Evolutionary conservation across 1,139 yeast species (phyloP).

Genomic region (Candida tunisiensis): DNA sequence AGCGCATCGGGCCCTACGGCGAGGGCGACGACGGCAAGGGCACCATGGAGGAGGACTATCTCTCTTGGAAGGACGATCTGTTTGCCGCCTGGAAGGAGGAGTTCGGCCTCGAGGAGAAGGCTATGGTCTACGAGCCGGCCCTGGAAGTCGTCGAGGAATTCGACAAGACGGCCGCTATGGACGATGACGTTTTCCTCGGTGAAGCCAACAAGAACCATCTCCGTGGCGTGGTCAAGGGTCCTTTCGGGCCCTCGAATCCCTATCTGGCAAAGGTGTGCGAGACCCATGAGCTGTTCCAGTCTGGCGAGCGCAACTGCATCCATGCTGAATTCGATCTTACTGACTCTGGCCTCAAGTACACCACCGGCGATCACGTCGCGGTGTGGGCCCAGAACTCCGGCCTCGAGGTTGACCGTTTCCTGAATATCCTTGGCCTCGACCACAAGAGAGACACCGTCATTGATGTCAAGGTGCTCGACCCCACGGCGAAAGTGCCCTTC

Average conservation of each 20-base stretch:
- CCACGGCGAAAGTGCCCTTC: slow-evolving; percentile 62
- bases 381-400: slow-evolving; percentile 85
- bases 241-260: slow-evolving; percentile 75
- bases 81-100: slow-evolving; percentile 49
- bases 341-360: slow-evolving; percentile 57
- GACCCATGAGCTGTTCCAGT: slow-evolving; percentile 55
- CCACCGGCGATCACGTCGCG: slow-evolving; percentile 94
- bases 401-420: slow-evolving; percentile 51
- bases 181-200: slow-evolving; percentile 51
- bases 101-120: slow-evolving; percentile 58
- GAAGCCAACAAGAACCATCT: slow-evolving; percentile 65
- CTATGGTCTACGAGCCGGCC: slow-evolving; percentile 61
- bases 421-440: slow-evolving; percentile 43
- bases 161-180: too few species aligned
- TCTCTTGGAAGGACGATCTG: slow-evolving; percentile 78
- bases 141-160: slow-evolving; percentile 28
- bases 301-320: slow-evolving; percentile 59
- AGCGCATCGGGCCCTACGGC: slow-evolving; percentile 55
- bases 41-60: slow-evolving; percentile 86
- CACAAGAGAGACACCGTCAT: slow-evolving; percentile 40
- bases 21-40: slow-evolving; percentile 94
- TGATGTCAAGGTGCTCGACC: slow-evolving; percentile 53
- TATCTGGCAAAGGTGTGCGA: slow-evolving; percentile 50
- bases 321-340: slow-evolving; percentile 82
- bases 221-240: slow-evolving; percentile 39